Evolutionary conservation across 345 rosid genomes (phyloP), one percentile per base, ranked within the genome.

Genomic region (Cardamine resedifolia): DNA sequence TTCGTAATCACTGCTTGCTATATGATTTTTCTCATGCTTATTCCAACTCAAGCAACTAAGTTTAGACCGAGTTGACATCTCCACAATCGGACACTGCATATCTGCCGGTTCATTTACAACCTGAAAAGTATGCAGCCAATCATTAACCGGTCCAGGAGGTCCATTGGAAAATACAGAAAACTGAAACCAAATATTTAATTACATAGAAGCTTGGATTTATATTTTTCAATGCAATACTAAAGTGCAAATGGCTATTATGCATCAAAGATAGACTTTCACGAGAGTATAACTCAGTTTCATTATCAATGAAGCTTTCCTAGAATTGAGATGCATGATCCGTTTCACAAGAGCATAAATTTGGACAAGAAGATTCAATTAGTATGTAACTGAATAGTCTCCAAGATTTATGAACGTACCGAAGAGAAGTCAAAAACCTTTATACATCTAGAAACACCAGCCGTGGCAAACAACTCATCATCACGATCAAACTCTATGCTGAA

Each of bases 41-140:
- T 95, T 95, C 99, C 99, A 95, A 81, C 98, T 95, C 82, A 95
- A 77, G 85, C 99, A 95, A 72, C 99, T 91, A 77, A 95, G 91
- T 78, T 91, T 95, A 64, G 98, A 95, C 73, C 96, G 94, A 2
- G 99, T 92, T 67, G 96, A 63, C 97, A 95, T 95, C 84, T 92
- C 98, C 82, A 86, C 96, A 68, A 91, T 86, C 56, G 99, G 97
- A 80, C 89, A 87, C 58, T 90, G 96, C 47, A 84, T 84, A 52
- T 90, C 97, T 41, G 79, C 82, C 36, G 84, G 87, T 79, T 86
- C 88, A 72, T 90, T 91, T 38, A 87, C 92, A 79, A 91, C 98
- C 98, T 91, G 79, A 53, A 83, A 78, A 78, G 30, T 48, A 76
- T 72, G 50, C 39, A 64, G 39, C 23, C 0, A 58, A 71, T 57